Percentiles rank a stretch among this genome's conserved stretches.
Conservation (phyloP, 768 basidiomycete genomes). For the Hypsizygus marmoreus region DNA sequence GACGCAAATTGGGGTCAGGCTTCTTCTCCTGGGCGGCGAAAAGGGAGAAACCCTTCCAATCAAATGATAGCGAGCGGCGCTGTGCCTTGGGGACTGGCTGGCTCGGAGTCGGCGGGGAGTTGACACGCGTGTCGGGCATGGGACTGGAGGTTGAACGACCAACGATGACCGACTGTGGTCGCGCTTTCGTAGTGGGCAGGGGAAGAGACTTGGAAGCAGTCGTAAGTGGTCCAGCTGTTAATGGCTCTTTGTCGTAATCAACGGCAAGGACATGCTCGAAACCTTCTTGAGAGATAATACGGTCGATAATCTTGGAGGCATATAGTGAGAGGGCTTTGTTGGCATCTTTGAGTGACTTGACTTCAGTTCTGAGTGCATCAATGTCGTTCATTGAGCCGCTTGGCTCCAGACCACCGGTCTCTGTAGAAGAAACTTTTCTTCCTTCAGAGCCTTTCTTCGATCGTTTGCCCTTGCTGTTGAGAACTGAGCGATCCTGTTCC, state of each 20-base stretch:
- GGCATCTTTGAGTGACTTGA: constrained; percentile 91
- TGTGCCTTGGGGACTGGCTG: constrained; percentile 45
- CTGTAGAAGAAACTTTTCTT: constrained; percentile 36
- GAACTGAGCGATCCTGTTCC: constrained; percentile 46
- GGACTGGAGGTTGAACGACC: constrained; percentile 41
- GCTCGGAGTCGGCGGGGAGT: constrained; percentile 24
- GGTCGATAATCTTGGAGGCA: constrained; percentile 96
- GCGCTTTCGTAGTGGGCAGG: constrained; percentile 42
- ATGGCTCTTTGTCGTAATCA: constrained; percentile 74
- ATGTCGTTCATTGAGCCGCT: constrained; percentile 55
- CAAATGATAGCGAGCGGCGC: constrained; percentile 80
- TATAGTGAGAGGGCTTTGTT: constrained; percentile 96
- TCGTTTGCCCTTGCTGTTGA: constrained; percentile 49
- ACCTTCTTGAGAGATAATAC: constrained; percentile 94
- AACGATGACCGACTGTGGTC: constrained; percentile 66
- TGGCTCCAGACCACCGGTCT: constrained; percentile 42
- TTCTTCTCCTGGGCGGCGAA: constrained; percentile 68
- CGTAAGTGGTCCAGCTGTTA: constrained; percentile 36
- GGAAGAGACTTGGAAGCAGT: constrained; percentile 30
- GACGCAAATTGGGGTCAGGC: constrained; percentile 61
- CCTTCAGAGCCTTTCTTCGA: constrained; percentile 46
- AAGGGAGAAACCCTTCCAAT: constrained; percentile 79
- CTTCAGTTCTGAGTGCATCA: constrained; percentile 78
- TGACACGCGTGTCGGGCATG: constrained; percentile 24
- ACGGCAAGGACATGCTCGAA: constrained; percentile 96